Percentiles rank a stretch among this genome's conserved stretches.
These are phyloP conservation scores for Rhypophila decipiens DNA, from an alignment of 495 filamentous ascomycete species.

Conservation along the genomic window DNA sequence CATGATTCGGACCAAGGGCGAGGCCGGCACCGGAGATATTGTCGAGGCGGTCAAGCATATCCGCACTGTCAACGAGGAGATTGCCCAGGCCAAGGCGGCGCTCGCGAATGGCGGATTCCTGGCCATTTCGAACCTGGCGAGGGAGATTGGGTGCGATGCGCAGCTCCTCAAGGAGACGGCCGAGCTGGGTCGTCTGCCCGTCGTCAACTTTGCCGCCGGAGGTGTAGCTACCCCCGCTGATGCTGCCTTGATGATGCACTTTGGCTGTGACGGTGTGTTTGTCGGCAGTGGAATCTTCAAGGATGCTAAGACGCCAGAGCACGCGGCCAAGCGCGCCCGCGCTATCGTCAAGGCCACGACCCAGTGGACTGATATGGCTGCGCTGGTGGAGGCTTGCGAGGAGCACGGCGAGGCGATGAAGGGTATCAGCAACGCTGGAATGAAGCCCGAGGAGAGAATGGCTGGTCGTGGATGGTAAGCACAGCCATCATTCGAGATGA, in stretches of 20 bases:
- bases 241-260: conserved; percentile 98
- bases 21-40: conserved; percentile 96
- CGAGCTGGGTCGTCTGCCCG: conserved; percentile 78
- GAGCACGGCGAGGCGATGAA: conserved; percentile 95
- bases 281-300: conserved; percentile 98
- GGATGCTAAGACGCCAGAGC: conserved; percentile 51
- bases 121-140: conserved; percentile 69
- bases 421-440: conserved; percentile 71
- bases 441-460: conserved; percentile 74
- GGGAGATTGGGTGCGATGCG: conserved; percentile 70
- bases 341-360: conserved; percentile 94
- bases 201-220: conserved; percentile 98
- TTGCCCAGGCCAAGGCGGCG: conserved; percentile 63
- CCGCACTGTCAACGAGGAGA: conserved; percentile 80
- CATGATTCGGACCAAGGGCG: conserved; percentile 98
- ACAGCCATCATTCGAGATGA: no score
- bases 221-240: conserved; percentile 95
- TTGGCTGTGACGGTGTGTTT: conserved; percentile 97
- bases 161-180: conserved; percentile 79
- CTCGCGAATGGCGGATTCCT: conserved; percentile 51
- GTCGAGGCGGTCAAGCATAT: conserved; percentile 97
- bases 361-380: conserved; percentile 78
- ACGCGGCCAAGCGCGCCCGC: conserved; percentile 78
- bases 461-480: conserved; percentile 79
- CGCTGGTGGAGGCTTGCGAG: conserved; percentile 78